Evolutionary conservation across 2,329 filamentous ascomycete genomes (phyloP).

Genomic region (Aspergillus fijiensis): DNA sequence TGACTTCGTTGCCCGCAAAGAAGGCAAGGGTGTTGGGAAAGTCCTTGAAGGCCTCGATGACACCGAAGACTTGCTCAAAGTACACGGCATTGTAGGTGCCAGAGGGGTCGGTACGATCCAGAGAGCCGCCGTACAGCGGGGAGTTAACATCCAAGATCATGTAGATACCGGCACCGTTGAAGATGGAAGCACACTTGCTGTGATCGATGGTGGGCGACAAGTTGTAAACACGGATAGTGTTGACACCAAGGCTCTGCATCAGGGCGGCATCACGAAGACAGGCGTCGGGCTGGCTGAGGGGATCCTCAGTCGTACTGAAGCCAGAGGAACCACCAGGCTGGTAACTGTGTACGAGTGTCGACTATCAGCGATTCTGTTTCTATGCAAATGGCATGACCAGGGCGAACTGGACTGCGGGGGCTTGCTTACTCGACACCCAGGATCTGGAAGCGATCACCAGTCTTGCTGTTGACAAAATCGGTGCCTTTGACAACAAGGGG

Average conservation of each 20-base stretch:
- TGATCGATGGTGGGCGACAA: slow-evolving; percentile 60
- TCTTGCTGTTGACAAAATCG: slow-evolving; percentile 61
- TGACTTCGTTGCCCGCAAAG: slow-evolving; percentile 68
- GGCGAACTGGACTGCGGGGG: neutral
- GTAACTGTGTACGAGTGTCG: slow-evolving; percentile 44
- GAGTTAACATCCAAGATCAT: slow-evolving; percentile 66
- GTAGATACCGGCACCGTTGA: slow-evolving; percentile 66
- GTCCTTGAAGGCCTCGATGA: slow-evolving; percentile 66
- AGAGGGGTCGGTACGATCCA: slow-evolving; percentile 57
- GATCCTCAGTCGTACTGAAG: slow-evolving; percentile 56
- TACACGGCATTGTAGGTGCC: slow-evolving; percentile 57
- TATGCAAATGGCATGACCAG: neutral
- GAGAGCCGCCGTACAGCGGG: slow-evolving; percentile 55
- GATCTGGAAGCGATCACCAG: slow-evolving; percentile 60
- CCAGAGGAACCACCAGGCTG: slow-evolving; percentile 62
- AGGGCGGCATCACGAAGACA: slow-evolving; percentile 64
- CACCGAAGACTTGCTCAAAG: slow-evolving; percentile 58
- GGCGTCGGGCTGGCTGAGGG: slow-evolving; percentile 56
- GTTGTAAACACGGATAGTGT: slow-evolving; percentile 67
- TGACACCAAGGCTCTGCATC: slow-evolving; percentile 63
- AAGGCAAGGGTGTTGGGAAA: slow-evolving; percentile 67
- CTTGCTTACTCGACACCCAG: slow-evolving; percentile 58
- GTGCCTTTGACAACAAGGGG: slow-evolving; percentile 58
- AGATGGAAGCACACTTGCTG: slow-evolving; percentile 62
- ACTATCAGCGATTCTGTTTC: slow-evolving; percentile 18